A percentile compares a stretch with the other conserved stretches of the same genome.
Conservation (phyloP, 768 basidiomycete species). For the Tubosaeta sp. region DNA sequence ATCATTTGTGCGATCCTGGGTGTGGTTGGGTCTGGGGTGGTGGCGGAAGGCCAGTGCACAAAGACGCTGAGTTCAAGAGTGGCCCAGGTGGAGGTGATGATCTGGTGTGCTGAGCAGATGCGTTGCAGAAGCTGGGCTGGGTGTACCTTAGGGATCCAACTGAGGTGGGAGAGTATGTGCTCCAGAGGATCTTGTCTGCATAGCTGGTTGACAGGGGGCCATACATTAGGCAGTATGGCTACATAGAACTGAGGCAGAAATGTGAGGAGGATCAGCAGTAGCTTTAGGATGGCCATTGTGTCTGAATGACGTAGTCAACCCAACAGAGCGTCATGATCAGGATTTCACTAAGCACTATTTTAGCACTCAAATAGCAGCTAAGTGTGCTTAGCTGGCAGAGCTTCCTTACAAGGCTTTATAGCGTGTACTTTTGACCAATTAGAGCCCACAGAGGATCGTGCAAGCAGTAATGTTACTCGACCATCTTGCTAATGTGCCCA, state of each 20-base stretch:
- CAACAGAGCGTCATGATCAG: no score
- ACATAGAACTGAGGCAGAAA: neutral
- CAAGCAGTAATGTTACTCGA: no score
- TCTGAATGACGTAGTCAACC: no score
- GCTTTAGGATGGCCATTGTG: conserved; percentile 3
- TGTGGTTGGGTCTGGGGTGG: neutral
- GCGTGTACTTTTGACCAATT: no score
- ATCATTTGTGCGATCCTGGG: no score
- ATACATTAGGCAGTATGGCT: conserved; percentile 11
- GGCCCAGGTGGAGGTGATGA: neutral
- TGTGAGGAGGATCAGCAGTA: conserved; percentile 4
- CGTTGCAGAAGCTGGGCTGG: no score
- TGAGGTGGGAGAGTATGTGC: neutral
- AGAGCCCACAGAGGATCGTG: no score
- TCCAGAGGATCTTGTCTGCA: conserved; percentile 1
- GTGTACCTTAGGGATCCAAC: neutral
- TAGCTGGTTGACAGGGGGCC: conserved; percentile 8
- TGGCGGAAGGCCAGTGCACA: neutral
- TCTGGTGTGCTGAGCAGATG: neutral
- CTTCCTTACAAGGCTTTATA: no score
- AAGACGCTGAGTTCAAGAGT: conserved; percentile 7
- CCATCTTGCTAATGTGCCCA: no score
- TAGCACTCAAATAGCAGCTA: no score
- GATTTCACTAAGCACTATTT: no score
- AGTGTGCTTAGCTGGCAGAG: no score